Percentiles rank a stretch among this genome's conserved stretches.
These are phyloP conservation scores for Metarhizium robertsii DNA, from an alignment of 2,329 filamentous ascomycete species.

Conservation along the genomic window DNA sequence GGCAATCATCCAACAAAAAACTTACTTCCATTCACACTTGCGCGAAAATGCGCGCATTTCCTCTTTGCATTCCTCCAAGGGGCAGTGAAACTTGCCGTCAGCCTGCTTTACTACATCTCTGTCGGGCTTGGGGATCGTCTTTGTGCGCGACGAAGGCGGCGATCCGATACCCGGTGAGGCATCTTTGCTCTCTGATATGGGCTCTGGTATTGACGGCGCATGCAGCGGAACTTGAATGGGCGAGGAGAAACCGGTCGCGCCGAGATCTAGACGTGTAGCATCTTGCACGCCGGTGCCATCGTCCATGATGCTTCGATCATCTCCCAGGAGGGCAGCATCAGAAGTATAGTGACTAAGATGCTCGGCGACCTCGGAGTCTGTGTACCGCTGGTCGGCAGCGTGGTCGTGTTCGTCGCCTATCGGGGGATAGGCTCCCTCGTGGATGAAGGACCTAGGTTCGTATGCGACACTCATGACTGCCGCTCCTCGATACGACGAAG, in stretches of 20 bases:
- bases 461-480: conserved; percentile 42
- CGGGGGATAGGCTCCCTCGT: conserved; percentile 37
- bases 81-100: conserved; percentile 71
- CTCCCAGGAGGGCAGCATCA: conserved; percentile 17
- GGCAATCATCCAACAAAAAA: conserved; percentile 11
- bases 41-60: conserved; percentile 59
- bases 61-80: conserved; percentile 58
- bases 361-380: conserved; percentile 33
- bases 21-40: conserved; percentile 92
- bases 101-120: conserved; percentile 51
- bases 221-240: conserved; percentile 22
- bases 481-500: conserved; percentile 11
- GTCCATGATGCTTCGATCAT: conserved; percentile 23
- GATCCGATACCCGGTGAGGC: conserved; percentile 22
- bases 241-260: conserved; percentile 22
- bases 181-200: conserved; percentile 25
- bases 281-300: conserved; percentile 30
- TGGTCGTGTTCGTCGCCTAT: conserved; percentile 36
- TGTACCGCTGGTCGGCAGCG: conserved; percentile 29
- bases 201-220: conserved; percentile 21
- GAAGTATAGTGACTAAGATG: conserved; percentile 34
- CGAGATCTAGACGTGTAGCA: conserved; percentile 28
- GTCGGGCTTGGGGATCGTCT: conserved; percentile 49
- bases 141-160: conserved; percentile 31
- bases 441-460: conserved; percentile 38